Evolutionary conservation across 805 yeast species (phyloP), one percentile per base, ranked within the genome.

Genomic region (Starmerella riodocensis): DNA sequence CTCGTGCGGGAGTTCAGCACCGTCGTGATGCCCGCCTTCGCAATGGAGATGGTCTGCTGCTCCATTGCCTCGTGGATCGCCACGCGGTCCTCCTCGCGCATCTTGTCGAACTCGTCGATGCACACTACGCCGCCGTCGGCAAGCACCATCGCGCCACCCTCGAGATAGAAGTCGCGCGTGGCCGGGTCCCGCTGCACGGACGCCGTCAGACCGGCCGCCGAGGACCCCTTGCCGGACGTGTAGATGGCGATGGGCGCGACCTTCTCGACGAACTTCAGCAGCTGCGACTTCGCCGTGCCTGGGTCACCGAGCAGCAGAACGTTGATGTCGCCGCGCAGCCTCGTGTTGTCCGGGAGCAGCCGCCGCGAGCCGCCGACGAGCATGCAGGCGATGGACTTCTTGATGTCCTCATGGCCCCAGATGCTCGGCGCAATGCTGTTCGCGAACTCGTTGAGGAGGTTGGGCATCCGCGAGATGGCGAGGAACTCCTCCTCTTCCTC

Each of bases 1-100:
- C 94, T 78, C 0, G 98, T 91, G 62, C 99, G 73, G 3, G 98
- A 91, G 61, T 91, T 91, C 51, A 91, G 69, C 40, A 91, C 86
- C 0, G 99, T 91, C 2, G 97, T 91, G 51, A 91, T 91, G 59
- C 99, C 99, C 8, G 99, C 99, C 60, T 91, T 91, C 24, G 99
- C 98, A 58, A 91, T 86, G 12, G 97, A 88, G 43, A 91, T 91
- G 0, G 98, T 91, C 62, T 91, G 99, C 62, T 91, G 99, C 65
- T 91, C 99, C 99, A 91, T 91, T 11, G 98, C 98, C 67, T 91
- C 99, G 61, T 91, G 99, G 50, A 91, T 91, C 0, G 98, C 97
- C 28, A 91, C 97, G 57, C 99, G 72, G 61, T 91, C 98, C 58
- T 91, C 97, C 55, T 91, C 99, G 58, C 97, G 71, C 99, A 91